Evolutionary conservation across 1,284 basidiomycete species (phyloP), one percentile per base, ranked within the genome.

Genomic region (Sanguinoderma infundibulare): DNA sequence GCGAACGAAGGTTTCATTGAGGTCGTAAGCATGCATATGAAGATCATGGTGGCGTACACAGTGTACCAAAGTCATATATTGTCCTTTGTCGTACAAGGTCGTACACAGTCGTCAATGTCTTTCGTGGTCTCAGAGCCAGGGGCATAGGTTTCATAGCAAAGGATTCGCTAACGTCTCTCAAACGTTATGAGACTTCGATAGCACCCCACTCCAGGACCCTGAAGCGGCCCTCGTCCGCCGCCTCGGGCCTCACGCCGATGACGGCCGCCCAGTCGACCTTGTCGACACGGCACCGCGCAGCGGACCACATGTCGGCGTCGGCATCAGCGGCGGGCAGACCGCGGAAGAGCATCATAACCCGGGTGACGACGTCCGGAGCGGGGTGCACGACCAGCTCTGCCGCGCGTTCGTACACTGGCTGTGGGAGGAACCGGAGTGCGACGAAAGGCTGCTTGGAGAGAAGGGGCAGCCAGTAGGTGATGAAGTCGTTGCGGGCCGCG

Each of bases 281-380:
- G 5, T 30, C 24, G 8, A 67, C 71, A 2, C 71, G 61, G 10
- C 22, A 30, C 1, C 44, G 36, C n/a, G 72, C 69, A 0, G 50
- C 59, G 2, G 20, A 26, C 75, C 74, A 76, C 1, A 20, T 34
- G 6, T 6, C 7, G 3, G 5, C 7, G n/a, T 51, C 56, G 5
- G 69, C 24, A 3, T 74, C 67, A 3, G 61, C 65, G n/a, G 71
- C 62, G 2, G 61, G 36, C 3, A 82, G 68, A 3, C 77, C 79
- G 20, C 71, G 69, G 71, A 81, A 82, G 5, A 83, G 67, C 77
- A 83, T 79, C 62, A 82, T 82, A 3, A 83, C 72, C 5, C 81
- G 76, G 0, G 75, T 79, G 5, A 79, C 70, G 24, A 80, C 72
- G 56, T 81, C 79, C 14, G 81, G 82, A 22, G 60, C 28, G 0